A percentile compares a stretch with the other conserved stretches of the same genome.
These are phyloP conservation scores for Lichtheimia corymbifera DNA, from an alignment of 371 early-diverging fungal genomes.

Conservation along the genomic window DNA sequence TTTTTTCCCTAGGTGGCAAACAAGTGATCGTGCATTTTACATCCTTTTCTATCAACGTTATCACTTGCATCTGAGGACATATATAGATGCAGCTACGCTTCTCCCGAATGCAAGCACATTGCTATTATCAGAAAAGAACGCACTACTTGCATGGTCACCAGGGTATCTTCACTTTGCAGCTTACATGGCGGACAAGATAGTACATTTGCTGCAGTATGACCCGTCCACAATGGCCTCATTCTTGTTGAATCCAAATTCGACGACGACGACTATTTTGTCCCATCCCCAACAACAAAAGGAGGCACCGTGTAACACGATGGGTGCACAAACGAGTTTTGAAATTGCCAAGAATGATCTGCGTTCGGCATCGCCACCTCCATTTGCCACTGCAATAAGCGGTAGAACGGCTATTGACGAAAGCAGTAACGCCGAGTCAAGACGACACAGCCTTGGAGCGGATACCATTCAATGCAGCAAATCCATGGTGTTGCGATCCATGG, in stretches of 20 bases:
- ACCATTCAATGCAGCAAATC: no score
- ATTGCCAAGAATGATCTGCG: no score
- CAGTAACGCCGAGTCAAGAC: no score
- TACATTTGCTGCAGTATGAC: conserved; percentile 26
- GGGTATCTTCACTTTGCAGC: conserved; percentile 56
- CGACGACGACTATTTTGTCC: no score
- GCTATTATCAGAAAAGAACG: conserved; percentile 21
- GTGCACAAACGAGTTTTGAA: no score
- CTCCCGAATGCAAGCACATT: background rate
- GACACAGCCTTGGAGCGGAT: no score
- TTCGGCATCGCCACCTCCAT: background rate
- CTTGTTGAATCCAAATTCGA: no score
- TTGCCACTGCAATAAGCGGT: background rate
- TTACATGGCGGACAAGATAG: conserved; percentile 53
- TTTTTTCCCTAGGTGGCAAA: conserved; percentile 45
- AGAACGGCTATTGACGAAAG: background rate
- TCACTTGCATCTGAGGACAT: conserved; percentile 41
- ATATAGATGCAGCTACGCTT: conserved; percentile 20
- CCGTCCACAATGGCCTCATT: no score
- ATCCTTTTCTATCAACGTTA: conserved; percentile 62
- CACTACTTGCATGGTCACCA: conserved; percentile 44
- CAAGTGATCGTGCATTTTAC: conserved; percentile 61
- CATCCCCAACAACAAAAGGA: no score
- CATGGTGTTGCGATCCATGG: no score
- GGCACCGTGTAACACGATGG: no score